Evolutionary conservation across 352 stramenopile genomes (phyloP), one percentile per base, ranked within the genome.

Genomic region (Globisporangium takayamanum): DNA sequence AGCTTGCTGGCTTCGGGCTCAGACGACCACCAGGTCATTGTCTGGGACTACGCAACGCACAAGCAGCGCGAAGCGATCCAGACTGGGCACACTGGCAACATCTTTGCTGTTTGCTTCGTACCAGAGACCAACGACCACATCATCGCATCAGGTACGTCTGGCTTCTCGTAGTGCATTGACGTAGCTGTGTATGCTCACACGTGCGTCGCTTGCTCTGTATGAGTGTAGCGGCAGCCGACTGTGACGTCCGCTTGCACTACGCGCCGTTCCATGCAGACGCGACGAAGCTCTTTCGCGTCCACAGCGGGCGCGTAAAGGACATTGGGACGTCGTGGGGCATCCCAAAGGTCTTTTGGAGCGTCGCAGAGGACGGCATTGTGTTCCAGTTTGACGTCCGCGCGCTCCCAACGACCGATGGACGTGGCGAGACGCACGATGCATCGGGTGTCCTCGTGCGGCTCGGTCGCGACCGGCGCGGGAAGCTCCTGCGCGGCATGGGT

Each of bases 101-200:
- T 96, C 53, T 96, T 96, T 64, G 81, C 80, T 5, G 83, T 94
- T 14, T 87, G 84, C 63, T 94, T 96, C 63, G 76, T 96, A 53
- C 81, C 82, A 2, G 72, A 73, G 49, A 90, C 81, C 1, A 80
- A 92, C 63, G 79, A 91, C 68, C 75, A 94, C 57, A 81, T 94
- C 45, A 63, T 94, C 51, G 84, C 80, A 2, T 85, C 84, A 4
- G 80, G 58, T 70, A 12, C 10, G 20, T 25, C n/a, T 33, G n/a
- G 20, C 16, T 42, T 20, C 10, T 14, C 1, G 26, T 10, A 3
- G 28, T 61, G 25, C 39, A 36, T 1, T 48, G 2, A 1, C 49
- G 3, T 36, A 6, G 6, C 0, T 42, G 18, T 20, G 5, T 7
- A 6, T 54, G 20, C 16, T 16, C 20, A 48, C 12, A 30, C 15